Evolutionary conservation across 1,139 yeast genomes (phyloP).

Genomic region (Lodderomyces margitis): DNA sequence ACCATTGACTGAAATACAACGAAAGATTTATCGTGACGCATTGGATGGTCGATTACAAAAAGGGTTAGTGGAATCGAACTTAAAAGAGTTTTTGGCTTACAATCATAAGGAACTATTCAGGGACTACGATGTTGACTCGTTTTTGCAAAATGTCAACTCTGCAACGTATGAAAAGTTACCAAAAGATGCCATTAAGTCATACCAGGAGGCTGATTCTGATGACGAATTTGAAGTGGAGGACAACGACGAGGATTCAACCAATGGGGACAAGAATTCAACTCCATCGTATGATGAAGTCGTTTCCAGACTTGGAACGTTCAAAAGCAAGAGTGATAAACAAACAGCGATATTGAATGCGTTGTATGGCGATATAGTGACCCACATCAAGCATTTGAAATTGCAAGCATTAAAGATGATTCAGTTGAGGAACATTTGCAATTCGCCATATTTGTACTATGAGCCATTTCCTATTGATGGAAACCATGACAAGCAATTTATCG

Average conservation of each 20-base stretch:
- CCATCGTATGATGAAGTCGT: slow-evolving; percentile 12
- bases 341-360: slow-evolving; percentile 17
- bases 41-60: slow-evolving; percentile 44
- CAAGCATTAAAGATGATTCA: slow-evolving; percentile 73
- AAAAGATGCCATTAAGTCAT: slow-evolving; percentile 2
- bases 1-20: slow-evolving; percentile 62
- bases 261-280: slow-evolving; percentile 4
- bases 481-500: slow-evolving; percentile 26
- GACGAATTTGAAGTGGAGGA: slow-evolving; percentile 14
- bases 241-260: slow-evolving; percentile 7
- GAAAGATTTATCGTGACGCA: slow-evolving; percentile 59
- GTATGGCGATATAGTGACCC: slow-evolving; percentile 19
- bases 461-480: slow-evolving; percentile 53
- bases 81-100: slow-evolving; percentile 44
- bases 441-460: slow-evolving; percentile 79
- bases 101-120: slow-evolving; percentile 25
- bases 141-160: slow-evolving; percentile 25
- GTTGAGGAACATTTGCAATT: slow-evolving; percentile 75
- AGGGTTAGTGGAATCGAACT: slow-evolving; percentile 41
- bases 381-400: slow-evolving; percentile 32
- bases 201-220: slow-evolving; percentile 30
- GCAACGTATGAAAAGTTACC: neutral
- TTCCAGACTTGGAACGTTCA: neutral
- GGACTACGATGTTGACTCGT: slow-evolving; percentile 36
- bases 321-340: slow-evolving; percentile 15